Evolutionary conservation across 148 eudicot species (phyloP).

Genomic region (Amaranthus hypochondriacus): DNA sequence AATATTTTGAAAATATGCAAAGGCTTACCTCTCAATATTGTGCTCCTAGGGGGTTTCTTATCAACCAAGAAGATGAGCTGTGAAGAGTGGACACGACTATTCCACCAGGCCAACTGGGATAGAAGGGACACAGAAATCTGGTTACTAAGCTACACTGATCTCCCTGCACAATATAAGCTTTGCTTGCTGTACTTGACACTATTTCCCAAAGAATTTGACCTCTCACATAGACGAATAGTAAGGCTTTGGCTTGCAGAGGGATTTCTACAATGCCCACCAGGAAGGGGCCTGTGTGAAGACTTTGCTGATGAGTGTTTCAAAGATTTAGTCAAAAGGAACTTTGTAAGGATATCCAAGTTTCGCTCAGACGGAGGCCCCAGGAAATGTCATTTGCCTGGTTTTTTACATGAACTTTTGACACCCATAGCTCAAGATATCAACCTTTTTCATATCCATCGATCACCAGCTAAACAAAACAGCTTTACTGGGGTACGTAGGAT

Average conservation of each 20-base stretch:
- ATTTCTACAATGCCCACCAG: constrained; percentile 25
- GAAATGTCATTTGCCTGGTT: constrained; percentile 35
- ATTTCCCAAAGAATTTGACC: constrained; percentile 36
- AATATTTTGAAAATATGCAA: constrained; percentile 17
- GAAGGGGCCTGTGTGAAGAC: constrained; percentile 22
- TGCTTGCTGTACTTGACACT: constrained; percentile 46
- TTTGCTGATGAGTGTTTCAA: constrained; percentile 33
- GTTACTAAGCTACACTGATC: constrained; percentile 37
- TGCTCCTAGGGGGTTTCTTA: constrained; percentile 30
- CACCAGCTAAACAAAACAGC: not conserved
- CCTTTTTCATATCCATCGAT: constrained; percentile 35
- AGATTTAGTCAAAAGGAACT: constrained; percentile 34
- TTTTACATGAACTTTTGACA: constrained; percentile 25
- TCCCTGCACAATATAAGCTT: constrained; percentile 30
- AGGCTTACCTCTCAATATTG: constrained; percentile 20
- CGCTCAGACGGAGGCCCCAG: constrained; percentile 42
- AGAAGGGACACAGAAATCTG: constrained; percentile 12
- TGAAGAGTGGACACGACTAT: constrained; percentile 15
- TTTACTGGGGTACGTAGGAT: constrained; percentile 29
- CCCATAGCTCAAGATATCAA: constrained; percentile 32
- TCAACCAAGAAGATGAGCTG: constrained; percentile 17
- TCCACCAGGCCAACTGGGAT: constrained; percentile 16
- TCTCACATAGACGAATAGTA: constrained; percentile 37
- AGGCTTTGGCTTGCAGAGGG: constrained; percentile 55
- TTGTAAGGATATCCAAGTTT: constrained; percentile 37